Base-by-base conservation (phyloP, 306 rosid species). In the Casuarina equisetifolia region DNA sequence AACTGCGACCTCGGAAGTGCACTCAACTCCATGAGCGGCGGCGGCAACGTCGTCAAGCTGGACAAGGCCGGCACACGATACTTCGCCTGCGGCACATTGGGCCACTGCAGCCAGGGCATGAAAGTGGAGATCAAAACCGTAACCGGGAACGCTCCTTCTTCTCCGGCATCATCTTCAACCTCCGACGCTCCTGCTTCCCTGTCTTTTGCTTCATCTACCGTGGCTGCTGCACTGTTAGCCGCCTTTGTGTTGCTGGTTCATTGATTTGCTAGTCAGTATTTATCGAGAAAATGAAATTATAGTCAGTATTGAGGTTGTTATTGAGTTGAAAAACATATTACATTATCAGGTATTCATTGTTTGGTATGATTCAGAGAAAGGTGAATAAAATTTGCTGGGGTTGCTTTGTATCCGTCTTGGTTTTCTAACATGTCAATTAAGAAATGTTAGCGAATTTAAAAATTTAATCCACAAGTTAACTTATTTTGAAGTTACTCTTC, bases 41-140 rank as follows among this genome's bases (percentile, higher is more conserved):
- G 97, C 17, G 83, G 75, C 38, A 90, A 89, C 50, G 84, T 59
- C 17, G 80, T 91, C 35, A 88, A 87, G 72, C 44, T 91, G 87
- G 86, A 42, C 82, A 91, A 89, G 79, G 36, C 86, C 0, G 88
- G 89, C 1, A 89, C 90, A 1, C 16, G 96, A n/a, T 89, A 87
- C 83, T 92, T 92, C 36, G 85, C 92, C 6, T 92, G 97, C 48
- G 97, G 98, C 20, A 95, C 98, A 4, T 74, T 74, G 0, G 96
- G 98, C 0, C 98, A 95, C 16, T 92, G 97, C 53, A 73, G 59
- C 46, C 93, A 87, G 68, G 98, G 98, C 79, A 92, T 92, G 98
- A 95, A 92, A 85, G 51, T 95, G 6, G 91, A 91, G 85, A 87
- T 95, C 53, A 79, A 72, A 16, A 69, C 70, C 15, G 83, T 20